These are phyloP conservation scores for Cucurbitaria berberidis DNA, from an alignment of 2,329 filamentous ascomycete genomes.

Conservation along the genomic window DNA sequence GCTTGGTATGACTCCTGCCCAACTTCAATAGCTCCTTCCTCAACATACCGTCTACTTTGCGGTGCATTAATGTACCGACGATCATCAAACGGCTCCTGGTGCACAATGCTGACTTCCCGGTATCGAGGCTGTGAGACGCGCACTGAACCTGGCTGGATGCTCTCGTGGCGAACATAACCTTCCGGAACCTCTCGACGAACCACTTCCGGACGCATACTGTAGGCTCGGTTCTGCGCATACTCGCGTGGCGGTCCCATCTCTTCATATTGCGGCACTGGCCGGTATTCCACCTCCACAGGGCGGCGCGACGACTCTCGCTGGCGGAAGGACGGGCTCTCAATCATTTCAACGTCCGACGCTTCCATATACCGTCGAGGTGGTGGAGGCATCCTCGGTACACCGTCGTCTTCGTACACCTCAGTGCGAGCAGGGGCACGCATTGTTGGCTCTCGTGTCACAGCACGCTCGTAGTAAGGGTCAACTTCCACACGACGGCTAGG, in stretches of 20 bases:
- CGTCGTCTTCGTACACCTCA: slow-evolving; percentile 55
- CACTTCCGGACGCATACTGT: slow-evolving; percentile 49
- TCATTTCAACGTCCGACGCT: slow-evolving; percentile 63
- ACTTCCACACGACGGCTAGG: slow-evolving; percentile 57
- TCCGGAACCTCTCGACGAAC: slow-evolving; percentile 43
- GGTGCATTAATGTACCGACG: slow-evolving; percentile 41
- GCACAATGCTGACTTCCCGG: slow-evolving; percentile 51
- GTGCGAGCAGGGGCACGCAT: slow-evolving; percentile 57
- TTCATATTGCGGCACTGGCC: slow-evolving; percentile 41
- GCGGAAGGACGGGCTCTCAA: slow-evolving; percentile 62
- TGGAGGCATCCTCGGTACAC: slow-evolving; percentile 51
- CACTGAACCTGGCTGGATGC: slow-evolving; percentile 49
- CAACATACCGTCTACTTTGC: slow-evolving; percentile 49
- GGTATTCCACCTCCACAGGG: slow-evolving; percentile 49
- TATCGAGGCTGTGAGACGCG: slow-evolving; percentile 44
- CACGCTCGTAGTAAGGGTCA: slow-evolving; percentile 71
- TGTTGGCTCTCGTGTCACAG: slow-evolving; percentile 59
- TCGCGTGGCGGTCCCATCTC: slow-evolving; percentile 47
- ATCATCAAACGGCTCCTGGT: slow-evolving; percentile 41
- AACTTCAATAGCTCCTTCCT: slow-evolving; percentile 44
- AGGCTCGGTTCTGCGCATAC: slow-evolving; percentile 41
- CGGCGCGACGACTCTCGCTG: slow-evolving; percentile 65
- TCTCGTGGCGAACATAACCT: slow-evolving; percentile 48
- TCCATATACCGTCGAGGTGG: slow-evolving; percentile 61
- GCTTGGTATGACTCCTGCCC: slow-evolving; percentile 37